Conservation (phyloP, 495 filamentous ascomycete species). For the Aspergillus indologenus region DNA sequence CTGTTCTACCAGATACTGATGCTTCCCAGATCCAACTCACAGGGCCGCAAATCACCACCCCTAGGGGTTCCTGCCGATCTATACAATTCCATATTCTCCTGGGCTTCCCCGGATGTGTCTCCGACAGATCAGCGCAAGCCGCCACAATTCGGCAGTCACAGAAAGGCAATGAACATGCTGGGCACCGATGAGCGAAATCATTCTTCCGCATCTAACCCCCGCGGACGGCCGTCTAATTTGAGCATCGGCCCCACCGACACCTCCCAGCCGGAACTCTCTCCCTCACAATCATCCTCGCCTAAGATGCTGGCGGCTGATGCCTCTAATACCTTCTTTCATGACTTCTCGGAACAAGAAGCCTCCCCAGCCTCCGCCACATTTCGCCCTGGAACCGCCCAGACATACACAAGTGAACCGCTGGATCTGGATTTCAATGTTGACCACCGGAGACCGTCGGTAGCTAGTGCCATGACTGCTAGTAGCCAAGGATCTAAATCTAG, state of each 20-base stretch:
- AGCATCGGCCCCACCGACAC: constrained; percentile 25
- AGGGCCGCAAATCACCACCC: constrained; percentile 17
- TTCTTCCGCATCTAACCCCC: constrained; percentile 24
- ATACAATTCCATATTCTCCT: constrained; percentile 42
- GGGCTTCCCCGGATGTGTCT: constrained; percentile 43
- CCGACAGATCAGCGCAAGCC: constrained; percentile 44
- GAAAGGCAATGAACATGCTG: constrained; percentile 37
- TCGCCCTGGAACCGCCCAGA: constrained; percentile 61
- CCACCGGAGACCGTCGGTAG: constrained; percentile 80
- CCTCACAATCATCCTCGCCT: constrained; percentile 32
- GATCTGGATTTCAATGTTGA: constrained; percentile 65
- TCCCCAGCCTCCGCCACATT: constrained; percentile 64
- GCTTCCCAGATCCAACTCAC: constrained; percentile 25
- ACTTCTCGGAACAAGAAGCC: constrained; percentile 40
- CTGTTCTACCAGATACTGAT: constrained; percentile 8
- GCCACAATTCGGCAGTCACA: constrained; percentile 37
- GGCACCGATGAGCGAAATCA: constrained; percentile 31
- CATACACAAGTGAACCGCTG: constrained; percentile 63
- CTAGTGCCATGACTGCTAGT: constrained; percentile 83
- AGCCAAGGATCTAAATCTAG: constrained; percentile 87
- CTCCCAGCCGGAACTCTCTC: constrained; percentile 36
- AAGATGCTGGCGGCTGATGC: constrained; percentile 32
- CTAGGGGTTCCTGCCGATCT: constrained; percentile 28
- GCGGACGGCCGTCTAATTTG: constrained; percentile 27
- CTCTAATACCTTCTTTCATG: constrained; percentile 43